Evolutionary conservation across 495 filamentous ascomycete species (phyloP).

Genomic region (Cladorrhinum samala): DNA sequence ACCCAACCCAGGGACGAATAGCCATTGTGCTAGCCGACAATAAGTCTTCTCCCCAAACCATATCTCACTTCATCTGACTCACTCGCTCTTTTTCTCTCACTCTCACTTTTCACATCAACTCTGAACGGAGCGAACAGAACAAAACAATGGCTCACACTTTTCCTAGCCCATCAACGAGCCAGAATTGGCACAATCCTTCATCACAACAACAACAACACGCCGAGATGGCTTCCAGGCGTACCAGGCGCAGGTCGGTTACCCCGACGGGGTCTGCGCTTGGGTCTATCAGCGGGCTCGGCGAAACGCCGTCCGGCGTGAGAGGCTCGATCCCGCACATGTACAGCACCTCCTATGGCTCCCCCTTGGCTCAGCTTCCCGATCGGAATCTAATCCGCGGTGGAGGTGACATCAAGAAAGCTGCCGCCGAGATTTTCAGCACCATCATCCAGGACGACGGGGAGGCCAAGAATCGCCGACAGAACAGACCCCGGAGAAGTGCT

Average conservation of each 20-base stretch:
- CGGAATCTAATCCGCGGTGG: slow-evolving; percentile 6
- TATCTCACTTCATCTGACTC: too few species aligned
- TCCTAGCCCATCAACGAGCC: neutral
- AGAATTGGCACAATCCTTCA: neutral
- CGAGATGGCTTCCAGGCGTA: slow-evolving; percentile 20
- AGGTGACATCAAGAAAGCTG: slow-evolving; percentile 11
- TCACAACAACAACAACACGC: neutral
- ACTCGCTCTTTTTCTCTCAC: neutral
- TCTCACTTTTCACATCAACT: neutral
- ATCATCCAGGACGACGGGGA: slow-evolving; percentile 16
- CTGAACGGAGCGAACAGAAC: neutral
- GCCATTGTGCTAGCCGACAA: neutral
- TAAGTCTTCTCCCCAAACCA: neutral
- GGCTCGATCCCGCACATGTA: slow-evolving; percentile 19
- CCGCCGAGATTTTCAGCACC: slow-evolving; percentile 12
- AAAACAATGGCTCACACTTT: slow-evolving; percentile 3
- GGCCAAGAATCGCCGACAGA: slow-evolving; percentile 8
- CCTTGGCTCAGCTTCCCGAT: slow-evolving; percentile 20
- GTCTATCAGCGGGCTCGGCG: neutral
- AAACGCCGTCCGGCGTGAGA: slow-evolving; percentile 1
- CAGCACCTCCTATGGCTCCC: slow-evolving; percentile 29
- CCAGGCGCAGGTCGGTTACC: neutral
- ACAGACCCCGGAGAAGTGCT: neutral
- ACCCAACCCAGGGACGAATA: neutral
- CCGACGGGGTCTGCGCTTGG: neutral